Percentiles rank a stretch among this genome's conserved stretches.
Evolutionary conservation across 108 stramenopile species (phyloP).

Genomic region (Hondaea fermentalgiana): DNA sequence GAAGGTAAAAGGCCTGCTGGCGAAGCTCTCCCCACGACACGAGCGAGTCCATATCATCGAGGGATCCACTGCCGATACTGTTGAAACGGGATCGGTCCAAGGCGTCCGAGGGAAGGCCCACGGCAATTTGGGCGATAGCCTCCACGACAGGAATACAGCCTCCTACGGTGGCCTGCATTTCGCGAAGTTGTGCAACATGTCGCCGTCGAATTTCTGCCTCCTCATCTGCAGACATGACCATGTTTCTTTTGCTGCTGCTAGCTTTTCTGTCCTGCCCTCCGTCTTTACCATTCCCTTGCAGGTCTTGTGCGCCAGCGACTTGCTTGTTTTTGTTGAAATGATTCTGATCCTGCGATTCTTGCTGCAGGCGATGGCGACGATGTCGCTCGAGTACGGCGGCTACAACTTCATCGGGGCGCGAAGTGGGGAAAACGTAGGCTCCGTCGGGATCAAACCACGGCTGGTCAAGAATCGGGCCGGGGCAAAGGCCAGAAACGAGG

Average conservation of each 20-base stretch:
- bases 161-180: constrained; percentile 7
- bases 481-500: background rate
- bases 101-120: background rate
- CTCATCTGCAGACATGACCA: background rate
- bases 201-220: background rate
- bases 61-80: background rate
- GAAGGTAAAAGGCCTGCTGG: background rate
- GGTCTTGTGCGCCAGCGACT: too few relatives aligned
- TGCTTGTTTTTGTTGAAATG: too few relatives aligned
- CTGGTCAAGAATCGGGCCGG: background rate
- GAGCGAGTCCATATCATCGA: background rate
- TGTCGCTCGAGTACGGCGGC: background rate
- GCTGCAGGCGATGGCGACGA: background rate
- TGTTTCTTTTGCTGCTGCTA: background rate
- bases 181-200: background rate
- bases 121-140: background rate
- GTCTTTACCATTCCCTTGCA: too few relatives aligned
- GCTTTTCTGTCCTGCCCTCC: background rate
- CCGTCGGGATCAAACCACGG: constrained; percentile 13
- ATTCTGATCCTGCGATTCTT: background rate
- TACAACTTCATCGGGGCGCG: background rate
- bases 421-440: background rate
- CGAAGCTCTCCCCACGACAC: background rate
- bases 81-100: background rate
- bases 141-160: background rate